Evolutionary conservation across 768 basidiomycete species (phyloP), one percentile per base, ranked within the genome.

Genomic region (Boletus vinaceobasis): DNA sequence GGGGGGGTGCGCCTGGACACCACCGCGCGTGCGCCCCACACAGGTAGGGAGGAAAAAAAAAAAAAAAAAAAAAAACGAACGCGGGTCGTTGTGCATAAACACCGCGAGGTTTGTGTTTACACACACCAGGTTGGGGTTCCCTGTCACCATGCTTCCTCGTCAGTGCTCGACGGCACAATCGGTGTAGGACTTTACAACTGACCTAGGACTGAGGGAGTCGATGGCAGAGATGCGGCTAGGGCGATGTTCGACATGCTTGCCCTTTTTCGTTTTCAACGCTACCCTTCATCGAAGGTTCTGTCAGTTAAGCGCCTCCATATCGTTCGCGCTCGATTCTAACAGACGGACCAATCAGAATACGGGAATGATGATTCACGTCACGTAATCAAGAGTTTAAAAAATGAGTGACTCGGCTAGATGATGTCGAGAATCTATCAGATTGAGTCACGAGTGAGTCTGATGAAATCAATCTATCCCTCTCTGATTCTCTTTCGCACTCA

Each of bases 391-490:
- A 49, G 58, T 55, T 54, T 55, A 57, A 51, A 65, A 64, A 65
- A 59, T 57, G 35, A 55, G 44, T n/a, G n/a, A n/a, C n/a, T 59
- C 66, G 62, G 60, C 65, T 68, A 65, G 65, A 70, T 69, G 65
- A 70, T 69, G 56, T 56, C 35, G 43, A 33, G 39, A 44, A 43
- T 19, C 49, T 53, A 58, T 65, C 50, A 56, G 54, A 52, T 55
- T 55, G 49, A 17, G 50, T 58, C 48, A n/a, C n/a, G n/a, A 23
- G 19, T 10, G 38, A 55, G 49, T 44, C 38, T 54, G 47, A 48
- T 45, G 38, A 50, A 59, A 60, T 38, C 42, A 63, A 45, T 52
- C 48, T 43, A 55, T 60, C 53, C 52, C 50, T 52, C 47, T 62
- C 52, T 47, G 27, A 15, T 6, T 29, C 43, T n/a, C 46, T 52